Evolutionary conservation across 2,329 filamentous ascomycete species (phyloP).

Genomic region (Aspergillus fumigatiaffinis): DNA sequence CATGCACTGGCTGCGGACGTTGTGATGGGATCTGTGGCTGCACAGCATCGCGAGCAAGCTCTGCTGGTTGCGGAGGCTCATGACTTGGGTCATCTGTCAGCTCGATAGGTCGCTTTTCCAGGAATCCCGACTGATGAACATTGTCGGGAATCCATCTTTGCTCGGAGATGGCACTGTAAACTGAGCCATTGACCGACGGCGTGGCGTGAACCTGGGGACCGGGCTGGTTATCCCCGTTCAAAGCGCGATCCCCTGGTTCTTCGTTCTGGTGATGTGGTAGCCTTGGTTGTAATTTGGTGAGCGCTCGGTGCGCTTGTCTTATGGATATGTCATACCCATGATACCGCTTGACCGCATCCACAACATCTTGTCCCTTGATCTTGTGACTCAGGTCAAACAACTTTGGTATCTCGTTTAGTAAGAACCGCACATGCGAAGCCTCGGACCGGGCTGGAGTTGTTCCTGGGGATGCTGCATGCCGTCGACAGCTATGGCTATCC

Average conservation of each 20-base stretch:
- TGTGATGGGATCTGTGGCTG: constrained; percentile 12
- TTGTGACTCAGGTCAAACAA: constrained; percentile 37
- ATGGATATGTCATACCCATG: constrained; percentile 40
- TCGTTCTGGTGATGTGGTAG: constrained; percentile 21
- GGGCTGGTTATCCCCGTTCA: constrained; percentile 23
- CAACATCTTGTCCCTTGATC: constrained; percentile 36
- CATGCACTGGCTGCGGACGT: constrained; percentile 11
- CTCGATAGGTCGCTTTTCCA: constrained; percentile 23
- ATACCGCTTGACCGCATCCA: constrained; percentile 39
- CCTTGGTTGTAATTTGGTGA: constrained; percentile 33
- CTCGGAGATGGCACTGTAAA: constrained; percentile 26
- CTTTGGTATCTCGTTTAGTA: constrained; percentile 38
- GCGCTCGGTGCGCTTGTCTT: constrained; percentile 37
- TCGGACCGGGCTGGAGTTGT: constrained; percentile 37
- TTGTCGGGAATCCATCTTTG: constrained; percentile 32
- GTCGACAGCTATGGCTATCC: constrained; percentile 36
- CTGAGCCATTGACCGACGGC: constrained; percentile 21
- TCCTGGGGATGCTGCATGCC: constrained; percentile 24
- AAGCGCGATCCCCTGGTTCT: constrained; percentile 17
- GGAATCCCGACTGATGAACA: constrained; percentile 21
- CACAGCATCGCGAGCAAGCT: constrained; percentile 18
- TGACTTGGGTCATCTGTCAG: constrained; percentile 20
- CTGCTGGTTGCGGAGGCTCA: constrained; percentile 13
- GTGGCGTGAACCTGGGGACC: constrained; percentile 12
- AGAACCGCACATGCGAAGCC: constrained; percentile 38